A percentile compares a stretch with the other conserved stretches of the same genome.
phyloP scores from a whole-genome alignment of 2,329 filamentous ascomycete species.

The Venturia aucupariae region DNA sequence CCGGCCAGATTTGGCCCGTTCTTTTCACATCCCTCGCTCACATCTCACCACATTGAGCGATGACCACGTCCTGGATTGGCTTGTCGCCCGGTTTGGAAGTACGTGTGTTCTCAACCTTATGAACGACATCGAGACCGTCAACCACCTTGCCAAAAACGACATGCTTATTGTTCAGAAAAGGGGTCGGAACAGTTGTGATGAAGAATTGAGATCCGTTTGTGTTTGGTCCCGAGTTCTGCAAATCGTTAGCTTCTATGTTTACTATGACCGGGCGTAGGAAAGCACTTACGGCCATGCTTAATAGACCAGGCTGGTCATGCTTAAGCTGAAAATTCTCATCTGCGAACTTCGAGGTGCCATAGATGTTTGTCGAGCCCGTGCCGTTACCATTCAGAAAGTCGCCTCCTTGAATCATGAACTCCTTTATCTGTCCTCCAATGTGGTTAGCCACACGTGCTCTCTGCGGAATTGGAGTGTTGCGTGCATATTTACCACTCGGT shows the following conservation, averaged over 20 bases:
- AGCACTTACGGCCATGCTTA: conserved; percentile 80
- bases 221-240: conserved; percentile 77
- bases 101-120: conserved; percentile 86
- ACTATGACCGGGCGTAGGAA: too few species aligned
- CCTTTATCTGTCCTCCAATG: conserved; percentile 61
- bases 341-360: conserved; percentile 71
- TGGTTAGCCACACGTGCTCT: background rate
- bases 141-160: conserved; percentile 90
- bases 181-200: conserved; percentile 80
- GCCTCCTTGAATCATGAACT: conserved; percentile 96
- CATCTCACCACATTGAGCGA: conserved; percentile 92
- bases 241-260: background rate
- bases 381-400: conserved; percentile 93
- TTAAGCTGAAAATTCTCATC: conserved; percentile 83
- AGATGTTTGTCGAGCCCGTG: conserved; percentile 80
- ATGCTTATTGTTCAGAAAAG: conserved; percentile 86
- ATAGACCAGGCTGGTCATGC: conserved; percentile 69
- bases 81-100: conserved; percentile 68
- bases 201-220: conserved; percentile 97
- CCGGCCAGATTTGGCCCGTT: background rate
- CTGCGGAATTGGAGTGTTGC: background rate
- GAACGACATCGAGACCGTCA: conserved; percentile 82
- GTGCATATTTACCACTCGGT: conserved; percentile 63
- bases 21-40: conserved; percentile 29
- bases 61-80: conserved; percentile 74